Evolutionary conservation across 2,329 filamentous ascomycete genomes (phyloP).

Genomic region (Trichoderma asperellum): DNA sequence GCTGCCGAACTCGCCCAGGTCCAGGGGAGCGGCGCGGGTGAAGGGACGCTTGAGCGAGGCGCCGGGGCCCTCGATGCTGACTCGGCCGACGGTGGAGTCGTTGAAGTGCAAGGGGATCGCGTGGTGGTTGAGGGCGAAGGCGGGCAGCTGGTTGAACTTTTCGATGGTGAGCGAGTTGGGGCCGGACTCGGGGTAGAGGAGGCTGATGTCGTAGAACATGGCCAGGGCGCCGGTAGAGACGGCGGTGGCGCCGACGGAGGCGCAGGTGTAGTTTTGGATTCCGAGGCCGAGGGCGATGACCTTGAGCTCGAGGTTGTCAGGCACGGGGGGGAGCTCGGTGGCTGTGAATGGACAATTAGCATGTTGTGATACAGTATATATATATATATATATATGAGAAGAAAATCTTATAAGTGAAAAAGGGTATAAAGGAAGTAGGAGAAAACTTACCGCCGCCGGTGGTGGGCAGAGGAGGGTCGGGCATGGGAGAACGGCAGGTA

Average conservation of each 20-base stretch:
- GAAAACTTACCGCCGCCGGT: conserved; percentile 44
- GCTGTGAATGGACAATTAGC: conserved; percentile 36
- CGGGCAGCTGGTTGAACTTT: conserved; percentile 48
- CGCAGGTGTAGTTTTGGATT: conserved; percentile 71
- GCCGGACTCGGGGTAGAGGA: conserved; percentile 53
- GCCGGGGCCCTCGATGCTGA: conserved; percentile 42
- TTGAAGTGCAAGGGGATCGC: conserved; percentile 55
- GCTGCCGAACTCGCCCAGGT: conserved; percentile 44
- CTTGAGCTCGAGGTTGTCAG: conserved; percentile 49
- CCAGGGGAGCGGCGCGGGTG: conserved; percentile 43
- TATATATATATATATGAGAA: background rate
- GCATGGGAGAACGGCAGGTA: conserved; percentile 11
- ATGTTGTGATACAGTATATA: background rate
- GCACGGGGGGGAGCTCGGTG: conserved; percentile 50
- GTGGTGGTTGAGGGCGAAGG: conserved; percentile 46
- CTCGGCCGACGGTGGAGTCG: conserved; percentile 35
- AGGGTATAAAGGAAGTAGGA: background rate
- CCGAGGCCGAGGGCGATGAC: conserved; percentile 66
- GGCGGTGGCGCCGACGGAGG: conserved; percentile 41
- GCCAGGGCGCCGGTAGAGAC: conserved; percentile 59
- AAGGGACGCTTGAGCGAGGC: conserved; percentile 54
- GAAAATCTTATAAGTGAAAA: conserved; percentile 2
- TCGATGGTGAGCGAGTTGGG: conserved; percentile 43
- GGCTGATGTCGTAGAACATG: conserved; percentile 61
- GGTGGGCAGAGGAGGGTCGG: conserved; percentile 42